These are phyloP conservation scores for Leavenworthia alabamica DNA, from an alignment of 345 rosid species.

Conservation along the genomic window DNA sequence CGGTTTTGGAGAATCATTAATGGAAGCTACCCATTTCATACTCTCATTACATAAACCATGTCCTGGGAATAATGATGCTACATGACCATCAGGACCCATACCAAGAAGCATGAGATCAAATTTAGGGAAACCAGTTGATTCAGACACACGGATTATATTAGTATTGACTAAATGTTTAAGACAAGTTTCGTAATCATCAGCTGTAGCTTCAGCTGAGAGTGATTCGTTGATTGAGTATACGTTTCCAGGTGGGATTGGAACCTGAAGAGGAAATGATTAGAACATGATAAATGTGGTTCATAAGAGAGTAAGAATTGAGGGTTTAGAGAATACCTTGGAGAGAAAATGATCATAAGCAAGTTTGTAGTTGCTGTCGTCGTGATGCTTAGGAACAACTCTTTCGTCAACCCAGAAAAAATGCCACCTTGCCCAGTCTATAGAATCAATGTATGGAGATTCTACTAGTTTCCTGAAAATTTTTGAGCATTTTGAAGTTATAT, in stretches of 20 bases:
- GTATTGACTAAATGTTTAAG: slow-evolving; percentile 51
- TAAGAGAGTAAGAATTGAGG: too few relatives aligned
- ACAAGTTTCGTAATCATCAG: slow-evolving; percentile 74
- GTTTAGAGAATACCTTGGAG: slow-evolving; percentile 72
- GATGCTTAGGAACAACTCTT: slow-evolving; percentile 86
- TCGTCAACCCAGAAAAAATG: slow-evolving; percentile 92
- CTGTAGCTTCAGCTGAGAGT: slow-evolving; percentile 72
- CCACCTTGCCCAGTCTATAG: slow-evolving; percentile 88
- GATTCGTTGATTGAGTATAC: slow-evolving; percentile 75
- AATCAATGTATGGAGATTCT: slow-evolving; percentile 52
- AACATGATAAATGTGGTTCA: too few relatives aligned
- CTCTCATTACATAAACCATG: slow-evolving; percentile 60
- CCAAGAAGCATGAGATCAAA: slow-evolving; percentile 86
- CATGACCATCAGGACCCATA: slow-evolving; percentile 88
- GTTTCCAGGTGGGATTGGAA: slow-evolving; percentile 56
- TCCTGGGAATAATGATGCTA: slow-evolving; percentile 81
- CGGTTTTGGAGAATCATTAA: slow-evolving; percentile 79
- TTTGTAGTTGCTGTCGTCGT: slow-evolving; percentile 80
- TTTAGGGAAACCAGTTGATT: slow-evolving; percentile 57
- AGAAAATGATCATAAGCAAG: slow-evolving; percentile 68
- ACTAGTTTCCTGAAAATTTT: slow-evolving; percentile 51
- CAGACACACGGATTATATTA: slow-evolving; percentile 37
- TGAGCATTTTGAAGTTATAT: background rate
- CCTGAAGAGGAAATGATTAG: slow-evolving; percentile 28
- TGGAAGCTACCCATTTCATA: slow-evolving; percentile 65